A percentile compares a stretch with the other conserved stretches of the same genome.
These are phyloP conservation scores for Grosmannia serpens DNA, from an alignment of 2,329 filamentous ascomycete species.

Conservation along the genomic window DNA sequence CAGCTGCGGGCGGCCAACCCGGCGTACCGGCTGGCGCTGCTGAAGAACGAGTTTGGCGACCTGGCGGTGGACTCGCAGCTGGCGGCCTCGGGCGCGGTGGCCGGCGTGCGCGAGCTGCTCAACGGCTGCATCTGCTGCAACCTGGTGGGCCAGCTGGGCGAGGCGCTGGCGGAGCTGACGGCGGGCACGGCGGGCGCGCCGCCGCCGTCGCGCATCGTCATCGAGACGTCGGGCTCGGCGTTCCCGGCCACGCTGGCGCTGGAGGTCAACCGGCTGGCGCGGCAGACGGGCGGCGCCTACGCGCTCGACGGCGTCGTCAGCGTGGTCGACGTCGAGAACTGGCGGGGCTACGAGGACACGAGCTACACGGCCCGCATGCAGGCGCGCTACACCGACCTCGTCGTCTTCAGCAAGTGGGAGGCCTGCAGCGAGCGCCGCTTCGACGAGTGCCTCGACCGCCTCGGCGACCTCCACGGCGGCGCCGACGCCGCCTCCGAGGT, in stretches of 20 bases:
- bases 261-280: constrained; percentile 70
- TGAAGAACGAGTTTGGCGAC: constrained; percentile 98
- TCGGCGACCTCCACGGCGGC: constrained; percentile 67
- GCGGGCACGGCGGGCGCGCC: constrained; percentile 20
- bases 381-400: constrained; percentile 78
- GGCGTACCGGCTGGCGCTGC: constrained; percentile 74
- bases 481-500: constrained; percentile 28
- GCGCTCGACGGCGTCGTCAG: constrained; percentile 77
- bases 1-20: constrained; percentile 68
- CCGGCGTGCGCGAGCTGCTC: constrained; percentile 82
- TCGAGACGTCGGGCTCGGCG: constrained; percentile 85
- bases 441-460: constrained; percentile 65
- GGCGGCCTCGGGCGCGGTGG: constrained; percentile 69
- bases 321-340: constrained; percentile 91
- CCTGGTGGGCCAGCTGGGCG: constrained; percentile 79
- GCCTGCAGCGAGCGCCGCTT: constrained; percentile 58
- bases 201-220: constrained; percentile 71
- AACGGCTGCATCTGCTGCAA: constrained; percentile 99
- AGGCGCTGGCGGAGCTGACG: constrained; percentile 66
- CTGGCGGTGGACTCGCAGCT: constrained; percentile 88
- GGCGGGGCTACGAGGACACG: constrained; percentile 84
- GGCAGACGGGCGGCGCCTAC: constrained; percentile 56
- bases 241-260: constrained; percentile 84
- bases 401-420: constrained; percentile 94
- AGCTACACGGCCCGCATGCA: constrained; percentile 82